These are phyloP conservation scores for Calonectria fujianensis DNA, from an alignment of 2,329 filamentous ascomycete genomes.

Conservation along the genomic window DNA sequence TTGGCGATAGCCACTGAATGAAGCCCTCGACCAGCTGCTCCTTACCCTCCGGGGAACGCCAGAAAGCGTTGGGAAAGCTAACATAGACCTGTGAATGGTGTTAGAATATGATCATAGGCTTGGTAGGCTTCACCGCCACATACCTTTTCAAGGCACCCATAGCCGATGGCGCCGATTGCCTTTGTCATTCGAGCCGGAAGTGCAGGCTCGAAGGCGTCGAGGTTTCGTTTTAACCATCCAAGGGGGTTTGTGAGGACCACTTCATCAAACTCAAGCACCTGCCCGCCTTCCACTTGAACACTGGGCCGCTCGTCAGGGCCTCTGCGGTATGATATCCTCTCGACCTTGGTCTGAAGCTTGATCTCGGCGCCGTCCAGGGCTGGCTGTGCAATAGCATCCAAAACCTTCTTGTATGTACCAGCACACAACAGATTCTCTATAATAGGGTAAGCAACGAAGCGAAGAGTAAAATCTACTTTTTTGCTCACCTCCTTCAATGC, in stretches of 20 bases:
- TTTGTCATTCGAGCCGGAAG: slow-evolving; percentile 74
- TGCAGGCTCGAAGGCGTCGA: slow-evolving; percentile 75
- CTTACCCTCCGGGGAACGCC: slow-evolving; percentile 69
- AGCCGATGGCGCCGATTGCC: slow-evolving; percentile 79
- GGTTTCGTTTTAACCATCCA: slow-evolving; percentile 79
- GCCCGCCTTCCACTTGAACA: slow-evolving; percentile 68
- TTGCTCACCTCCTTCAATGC: slow-evolving; percentile 80
- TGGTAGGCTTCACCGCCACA: neutral
- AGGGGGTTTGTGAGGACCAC: slow-evolving; percentile 81
- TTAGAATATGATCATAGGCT: slow-evolving; percentile 27
- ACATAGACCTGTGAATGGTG: slow-evolving; percentile 70
- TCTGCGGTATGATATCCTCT: slow-evolving; percentile 62
- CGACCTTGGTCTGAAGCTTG: slow-evolving; percentile 68
- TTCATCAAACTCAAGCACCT: slow-evolving; percentile 76
- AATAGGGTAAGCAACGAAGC: slow-evolving; percentile 23
- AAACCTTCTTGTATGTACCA: slow-evolving; percentile 75
- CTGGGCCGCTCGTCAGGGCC: slow-evolving; percentile 59
- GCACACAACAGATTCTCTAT: slow-evolving; percentile 77
- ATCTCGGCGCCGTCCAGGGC: slow-evolving; percentile 74
- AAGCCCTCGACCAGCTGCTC: slow-evolving; percentile 76
- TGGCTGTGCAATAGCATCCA: slow-evolving; percentile 75
- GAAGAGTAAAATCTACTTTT: neutral
- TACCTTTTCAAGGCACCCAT: slow-evolving; percentile 83
- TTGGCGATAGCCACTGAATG: slow-evolving; percentile 84
- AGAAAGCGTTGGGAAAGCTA: slow-evolving; percentile 85